A percentile compares a stretch with the other conserved stretches of the same genome.
Conservation (phyloP, 2,329 filamentous ascomycete species). For the Epichloe aotearoae region DNA sequence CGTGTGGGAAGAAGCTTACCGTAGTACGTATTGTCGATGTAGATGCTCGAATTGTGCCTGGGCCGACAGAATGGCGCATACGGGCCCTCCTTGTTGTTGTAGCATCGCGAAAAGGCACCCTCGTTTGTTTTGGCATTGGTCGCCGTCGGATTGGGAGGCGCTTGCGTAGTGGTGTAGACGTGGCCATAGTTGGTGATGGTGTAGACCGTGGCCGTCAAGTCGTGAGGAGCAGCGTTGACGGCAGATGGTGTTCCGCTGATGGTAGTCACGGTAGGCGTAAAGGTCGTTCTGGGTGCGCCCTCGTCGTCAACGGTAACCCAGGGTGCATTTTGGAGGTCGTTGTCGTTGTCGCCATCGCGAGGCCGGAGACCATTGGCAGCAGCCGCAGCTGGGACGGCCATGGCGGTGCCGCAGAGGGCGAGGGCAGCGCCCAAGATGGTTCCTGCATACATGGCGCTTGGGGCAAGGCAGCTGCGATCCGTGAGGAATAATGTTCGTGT, state of each 20-base stretch:
- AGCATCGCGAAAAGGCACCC: conserved; percentile 37
- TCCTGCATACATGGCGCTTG: conserved; percentile 18
- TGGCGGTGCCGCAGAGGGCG: conserved; percentile 13
- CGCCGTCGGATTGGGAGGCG: conserved; percentile 31
- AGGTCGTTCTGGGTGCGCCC: conserved; percentile 29
- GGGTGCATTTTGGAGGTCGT: conserved; percentile 17
- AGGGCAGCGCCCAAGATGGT: conserved; percentile 15
- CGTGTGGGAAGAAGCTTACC: conserved; percentile 20
- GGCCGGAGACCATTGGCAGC: conserved; percentile 10
- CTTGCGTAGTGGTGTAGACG: conserved; percentile 27
- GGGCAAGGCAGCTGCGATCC: background rate
- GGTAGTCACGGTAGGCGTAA: conserved; percentile 35
- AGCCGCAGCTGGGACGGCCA: conserved; percentile 16
- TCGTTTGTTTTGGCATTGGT: conserved; percentile 23
- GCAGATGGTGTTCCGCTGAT: conserved; percentile 29
- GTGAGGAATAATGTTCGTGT: background rate
- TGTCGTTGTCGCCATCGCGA: conserved; percentile 11
- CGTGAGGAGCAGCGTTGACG: conserved; percentile 28
- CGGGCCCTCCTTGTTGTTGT: conserved; percentile 30
- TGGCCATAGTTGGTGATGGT: conserved; percentile 22
- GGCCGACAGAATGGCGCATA: conserved; percentile 41
- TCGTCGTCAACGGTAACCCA: conserved; percentile 40
- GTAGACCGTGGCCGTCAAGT: conserved; percentile 32
- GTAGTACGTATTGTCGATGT: conserved; percentile 36
- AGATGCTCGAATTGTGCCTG: conserved; percentile 27